phyloP scores from a whole-genome alignment of 2,329 filamentous ascomycete species.

The Fusarium chlamydosporum region DNA sequence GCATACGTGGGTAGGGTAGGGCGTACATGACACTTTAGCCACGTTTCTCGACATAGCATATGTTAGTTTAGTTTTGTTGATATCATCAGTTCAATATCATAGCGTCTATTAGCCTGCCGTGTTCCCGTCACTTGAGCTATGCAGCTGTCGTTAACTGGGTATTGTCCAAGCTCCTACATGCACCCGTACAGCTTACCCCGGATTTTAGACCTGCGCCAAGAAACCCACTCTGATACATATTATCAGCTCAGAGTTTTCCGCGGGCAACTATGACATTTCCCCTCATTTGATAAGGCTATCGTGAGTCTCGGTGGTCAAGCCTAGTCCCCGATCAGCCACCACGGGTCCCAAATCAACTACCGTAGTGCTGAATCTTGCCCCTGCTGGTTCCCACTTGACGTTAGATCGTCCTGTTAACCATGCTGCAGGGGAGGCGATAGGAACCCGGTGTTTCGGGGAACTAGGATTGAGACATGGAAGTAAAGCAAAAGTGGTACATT shows the following conservation, averaged over 20 bases:
- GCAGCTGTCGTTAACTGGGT: not conserved
- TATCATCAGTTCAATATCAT: constrained; percentile 7
- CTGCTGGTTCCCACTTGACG: constrained; percentile 27
- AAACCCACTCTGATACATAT: not conserved
- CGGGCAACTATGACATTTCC: constrained; percentile 25
- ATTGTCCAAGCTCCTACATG: constrained; percentile 26
- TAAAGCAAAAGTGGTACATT: not conserved
- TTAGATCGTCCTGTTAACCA: not conserved
- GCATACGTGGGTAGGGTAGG: constrained; percentile 29
- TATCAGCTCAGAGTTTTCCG: constrained; percentile 35
- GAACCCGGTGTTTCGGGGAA: constrained; percentile 22
- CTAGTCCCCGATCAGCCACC: constrained; percentile 24
- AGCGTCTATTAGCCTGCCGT: constrained; percentile 7
- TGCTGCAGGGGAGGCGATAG: constrained; percentile 41
- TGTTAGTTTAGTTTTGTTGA: constrained; percentile 11
- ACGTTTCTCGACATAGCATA: constrained; percentile 15
- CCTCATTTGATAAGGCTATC: constrained; percentile 33
- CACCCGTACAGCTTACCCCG: constrained; percentile 32
- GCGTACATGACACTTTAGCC: constrained; percentile 3
- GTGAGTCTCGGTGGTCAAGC: constrained; percentile 28
- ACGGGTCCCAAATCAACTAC: constrained; percentile 43
- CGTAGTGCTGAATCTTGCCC: constrained; percentile 22
- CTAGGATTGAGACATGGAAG: not conserved
- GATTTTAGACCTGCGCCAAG: constrained; percentile 24
- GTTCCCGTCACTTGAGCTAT: constrained; percentile 1